Evolutionary conservation across 2,329 filamentous ascomycete genomes (phyloP).

Genomic region (Nemania bipapillata): DNA sequence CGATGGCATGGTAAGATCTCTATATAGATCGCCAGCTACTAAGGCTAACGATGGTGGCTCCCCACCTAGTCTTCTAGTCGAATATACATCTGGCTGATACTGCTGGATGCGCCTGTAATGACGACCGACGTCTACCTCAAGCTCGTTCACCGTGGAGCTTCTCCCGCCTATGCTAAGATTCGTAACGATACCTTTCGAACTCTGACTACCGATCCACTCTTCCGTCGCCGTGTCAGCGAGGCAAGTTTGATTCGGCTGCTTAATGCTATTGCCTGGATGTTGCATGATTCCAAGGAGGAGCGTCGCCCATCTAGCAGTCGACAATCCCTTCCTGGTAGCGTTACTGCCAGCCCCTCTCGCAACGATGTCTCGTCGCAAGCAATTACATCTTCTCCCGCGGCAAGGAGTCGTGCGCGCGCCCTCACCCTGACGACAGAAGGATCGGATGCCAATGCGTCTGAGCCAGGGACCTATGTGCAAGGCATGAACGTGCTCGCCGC

Average conservation of each 20-base stretch:
- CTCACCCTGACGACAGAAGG: constrained; percentile 71
- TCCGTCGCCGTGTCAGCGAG: constrained; percentile 93
- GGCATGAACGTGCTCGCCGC: constrained; percentile 99
- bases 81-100: constrained; percentile 95
- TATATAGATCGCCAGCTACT: constrained; percentile 3
- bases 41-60: constrained; percentile 9
- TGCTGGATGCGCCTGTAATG: constrained; percentile 86
- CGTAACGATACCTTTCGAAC: constrained; percentile 98
- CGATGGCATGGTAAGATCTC: constrained; percentile 77
- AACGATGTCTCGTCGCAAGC: constrained; percentile 56
- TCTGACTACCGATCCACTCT: constrained; percentile 94
- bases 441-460: constrained; percentile 68
- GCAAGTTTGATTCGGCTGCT: constrained; percentile 92
- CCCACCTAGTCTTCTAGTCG: constrained; percentile 79
- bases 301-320: constrained; percentile 50
- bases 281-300: constrained; percentile 79
- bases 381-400: constrained; percentile 57
- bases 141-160: constrained; percentile 91
- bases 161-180: constrained; percentile 95
- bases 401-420: constrained; percentile 65
- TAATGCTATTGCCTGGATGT: constrained; percentile 93
- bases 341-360: constrained; percentile 54
- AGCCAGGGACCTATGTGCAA: constrained; percentile 91
- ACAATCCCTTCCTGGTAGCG: constrained; percentile 48
- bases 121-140: constrained; percentile 88